Evolutionary conservation across 2,329 filamentous ascomycete species (phyloP).

Genomic region (Pseudocercospora eumusae): DNA sequence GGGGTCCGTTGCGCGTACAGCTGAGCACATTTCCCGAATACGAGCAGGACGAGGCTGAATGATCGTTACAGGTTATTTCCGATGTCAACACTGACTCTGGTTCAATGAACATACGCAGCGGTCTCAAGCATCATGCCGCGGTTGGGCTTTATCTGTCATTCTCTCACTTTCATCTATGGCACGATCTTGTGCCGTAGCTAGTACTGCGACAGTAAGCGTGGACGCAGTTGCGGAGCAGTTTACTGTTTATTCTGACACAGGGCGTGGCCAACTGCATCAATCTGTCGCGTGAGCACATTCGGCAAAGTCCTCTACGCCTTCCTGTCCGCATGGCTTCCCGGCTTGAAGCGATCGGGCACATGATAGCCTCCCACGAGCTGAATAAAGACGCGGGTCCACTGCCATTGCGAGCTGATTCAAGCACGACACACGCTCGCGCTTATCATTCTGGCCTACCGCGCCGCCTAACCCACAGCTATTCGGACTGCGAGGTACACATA

Average conservation of each 20-base stretch:
- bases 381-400: neutral
- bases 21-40: no score
- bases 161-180: neutral
- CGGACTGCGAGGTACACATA: neutral
- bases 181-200: neutral
- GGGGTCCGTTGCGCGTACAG: no score
- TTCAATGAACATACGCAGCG: no score
- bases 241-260: constrained; percentile 1
- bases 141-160: neutral
- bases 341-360: neutral
- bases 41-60: no score
- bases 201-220: neutral
- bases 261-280: neutral
- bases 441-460: neutral
- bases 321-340: neutral
- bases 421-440: neutral
- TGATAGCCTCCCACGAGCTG: neutral
- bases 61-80: no score
- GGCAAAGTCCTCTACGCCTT: neutral
- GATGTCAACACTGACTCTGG: no score
- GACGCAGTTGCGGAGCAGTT: neutral
- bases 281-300: neutral
- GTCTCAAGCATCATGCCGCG: neutral
- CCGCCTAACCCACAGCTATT: neutral
- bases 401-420: neutral